Conservation (phyloP, 2,329 filamentous ascomycete species). For the Fulvia fulva region DNA sequence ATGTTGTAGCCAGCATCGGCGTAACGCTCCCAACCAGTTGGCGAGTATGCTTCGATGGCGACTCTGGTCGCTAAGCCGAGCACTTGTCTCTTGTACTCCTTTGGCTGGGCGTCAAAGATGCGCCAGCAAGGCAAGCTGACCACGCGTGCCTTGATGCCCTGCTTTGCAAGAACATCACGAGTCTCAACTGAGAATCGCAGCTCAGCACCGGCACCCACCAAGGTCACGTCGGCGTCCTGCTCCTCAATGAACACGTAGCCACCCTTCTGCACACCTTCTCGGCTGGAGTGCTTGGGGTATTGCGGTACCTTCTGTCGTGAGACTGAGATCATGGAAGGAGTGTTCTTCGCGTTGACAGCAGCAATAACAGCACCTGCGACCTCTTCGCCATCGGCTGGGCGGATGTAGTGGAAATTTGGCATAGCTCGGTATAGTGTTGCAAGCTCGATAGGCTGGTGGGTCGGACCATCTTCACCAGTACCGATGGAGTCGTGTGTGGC, state of each 20-base stretch:
- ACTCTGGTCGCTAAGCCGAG: constrained; percentile 42
- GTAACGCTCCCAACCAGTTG: constrained; percentile 59
- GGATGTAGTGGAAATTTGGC: constrained; percentile 39
- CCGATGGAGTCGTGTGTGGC: constrained; percentile 39
- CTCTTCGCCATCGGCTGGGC: constrained; percentile 36
- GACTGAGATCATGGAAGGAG: constrained; percentile 43
- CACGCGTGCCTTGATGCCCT: constrained; percentile 44
- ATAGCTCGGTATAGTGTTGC: constrained; percentile 36
- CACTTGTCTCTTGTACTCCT: constrained; percentile 46
- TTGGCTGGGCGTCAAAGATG: constrained; percentile 46
- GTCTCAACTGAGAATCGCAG: constrained; percentile 46
- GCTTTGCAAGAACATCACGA: constrained; percentile 33
- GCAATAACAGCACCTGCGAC: constrained; percentile 41
- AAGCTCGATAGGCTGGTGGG: constrained; percentile 38
- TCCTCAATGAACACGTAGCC: constrained; percentile 42
- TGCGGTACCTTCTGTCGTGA: constrained; percentile 43
- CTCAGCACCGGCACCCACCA: constrained; percentile 51
- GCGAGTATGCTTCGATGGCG: constrained; percentile 58
- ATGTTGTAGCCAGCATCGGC: constrained; percentile 55
- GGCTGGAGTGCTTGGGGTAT: constrained; percentile 34
- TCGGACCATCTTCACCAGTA: constrained; percentile 37
- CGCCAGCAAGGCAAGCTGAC: constrained; percentile 51
- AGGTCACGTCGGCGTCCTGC: constrained; percentile 40
- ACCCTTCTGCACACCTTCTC: constrained; percentile 38
- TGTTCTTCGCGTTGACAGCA: constrained; percentile 38